phyloP scores from a whole-genome alignment of 2,329 filamentous ascomycete species.

The Elsinoe batatas region DNA sequence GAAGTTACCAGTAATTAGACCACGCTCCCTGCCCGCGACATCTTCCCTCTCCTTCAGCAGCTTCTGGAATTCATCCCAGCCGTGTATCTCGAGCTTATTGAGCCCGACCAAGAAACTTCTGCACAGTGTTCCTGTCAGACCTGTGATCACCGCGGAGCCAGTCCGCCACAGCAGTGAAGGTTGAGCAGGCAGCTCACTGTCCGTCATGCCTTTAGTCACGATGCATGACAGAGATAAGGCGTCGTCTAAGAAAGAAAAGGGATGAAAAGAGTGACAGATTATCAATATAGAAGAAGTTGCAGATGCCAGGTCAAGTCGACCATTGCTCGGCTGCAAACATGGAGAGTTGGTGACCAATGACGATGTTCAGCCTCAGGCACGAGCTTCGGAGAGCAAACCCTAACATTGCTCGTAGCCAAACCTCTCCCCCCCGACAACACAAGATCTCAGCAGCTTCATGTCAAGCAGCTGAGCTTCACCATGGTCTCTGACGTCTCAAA shows the following conservation, averaged over 20 bases:
- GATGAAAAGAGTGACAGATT: background rate
- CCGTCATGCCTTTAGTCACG: slow-evolving; percentile 25
- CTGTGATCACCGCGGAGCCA: slow-evolving; percentile 65
- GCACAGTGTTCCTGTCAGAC: slow-evolving; percentile 59
- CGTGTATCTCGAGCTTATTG: slow-evolving; percentile 66
- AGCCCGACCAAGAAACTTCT: slow-evolving; percentile 65
- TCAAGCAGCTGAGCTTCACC: background rate
- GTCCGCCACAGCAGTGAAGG: slow-evolving; percentile 61
- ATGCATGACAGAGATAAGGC: background rate
- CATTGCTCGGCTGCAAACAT: background rate
- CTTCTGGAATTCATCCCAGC: slow-evolving; percentile 63
- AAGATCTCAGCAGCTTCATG: background rate
- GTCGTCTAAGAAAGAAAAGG: slow-evolving; percentile 3
- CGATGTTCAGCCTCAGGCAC: slow-evolving; percentile 7
- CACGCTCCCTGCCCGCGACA: slow-evolving; percentile 55
- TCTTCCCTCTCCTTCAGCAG: slow-evolving; percentile 65
- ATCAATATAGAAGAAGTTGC: background rate
- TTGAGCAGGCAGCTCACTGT: slow-evolving; percentile 37
- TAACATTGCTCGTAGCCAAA: background rate
- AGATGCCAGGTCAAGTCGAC: background rate
- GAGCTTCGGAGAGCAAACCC: slow-evolving; percentile 1
- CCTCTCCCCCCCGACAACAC: background rate
- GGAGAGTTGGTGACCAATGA: slow-evolving; percentile 10
- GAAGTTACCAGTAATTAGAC: slow-evolving; percentile 67
- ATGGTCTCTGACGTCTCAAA: background rate